These are phyloP conservation scores for Coleophoma cylindrospora DNA, from an alignment of 2,329 filamentous ascomycete genomes.

Conservation along the genomic window DNA sequence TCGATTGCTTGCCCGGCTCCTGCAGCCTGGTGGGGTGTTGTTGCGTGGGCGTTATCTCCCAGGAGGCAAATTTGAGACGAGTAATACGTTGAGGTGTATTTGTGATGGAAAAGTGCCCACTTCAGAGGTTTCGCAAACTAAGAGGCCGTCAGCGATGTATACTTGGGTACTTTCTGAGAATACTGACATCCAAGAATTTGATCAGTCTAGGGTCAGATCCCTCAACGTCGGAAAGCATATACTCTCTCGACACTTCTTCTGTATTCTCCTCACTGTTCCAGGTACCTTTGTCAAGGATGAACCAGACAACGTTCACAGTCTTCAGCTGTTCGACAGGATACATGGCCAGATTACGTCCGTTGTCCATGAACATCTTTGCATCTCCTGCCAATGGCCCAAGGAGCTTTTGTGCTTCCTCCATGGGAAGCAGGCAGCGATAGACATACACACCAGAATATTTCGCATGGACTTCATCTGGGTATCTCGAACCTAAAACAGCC, in stretches of 20 bases:
- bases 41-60: slow-evolving; percentile 57
- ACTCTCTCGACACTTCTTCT: slow-evolving; percentile 32
- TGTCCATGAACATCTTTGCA: slow-evolving; percentile 35
- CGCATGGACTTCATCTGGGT: slow-evolving; percentile 19
- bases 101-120: background rate
- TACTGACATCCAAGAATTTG: slow-evolving; percentile 9
- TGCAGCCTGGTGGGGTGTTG: slow-evolving; percentile 50
- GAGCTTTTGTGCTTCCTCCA: slow-evolving; percentile 40
- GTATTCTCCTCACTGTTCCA: slow-evolving; percentile 33
- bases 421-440: slow-evolving; percentile 55
- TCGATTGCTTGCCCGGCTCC: slow-evolving; percentile 51
- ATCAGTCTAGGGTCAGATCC: slow-evolving; percentile 30
- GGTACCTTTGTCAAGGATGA: slow-evolving; percentile 33
- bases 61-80: slow-evolving; percentile 38
- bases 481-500: slow-evolving; percentile 37
- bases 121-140: background rate
- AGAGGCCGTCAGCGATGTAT: too few species aligned
- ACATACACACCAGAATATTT: slow-evolving; percentile 51
- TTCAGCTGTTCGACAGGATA: slow-evolving; percentile 52
- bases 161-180: background rate
- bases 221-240: slow-evolving; percentile 33
- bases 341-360: slow-evolving; percentile 45
- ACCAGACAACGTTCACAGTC: slow-evolving; percentile 50
- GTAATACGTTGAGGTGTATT: slow-evolving; percentile 24
- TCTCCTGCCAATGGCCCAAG: slow-evolving; percentile 36